phyloP scores from a whole-genome alignment of 352 stramenopile species.

The Phytophthora syringae region DNA sequence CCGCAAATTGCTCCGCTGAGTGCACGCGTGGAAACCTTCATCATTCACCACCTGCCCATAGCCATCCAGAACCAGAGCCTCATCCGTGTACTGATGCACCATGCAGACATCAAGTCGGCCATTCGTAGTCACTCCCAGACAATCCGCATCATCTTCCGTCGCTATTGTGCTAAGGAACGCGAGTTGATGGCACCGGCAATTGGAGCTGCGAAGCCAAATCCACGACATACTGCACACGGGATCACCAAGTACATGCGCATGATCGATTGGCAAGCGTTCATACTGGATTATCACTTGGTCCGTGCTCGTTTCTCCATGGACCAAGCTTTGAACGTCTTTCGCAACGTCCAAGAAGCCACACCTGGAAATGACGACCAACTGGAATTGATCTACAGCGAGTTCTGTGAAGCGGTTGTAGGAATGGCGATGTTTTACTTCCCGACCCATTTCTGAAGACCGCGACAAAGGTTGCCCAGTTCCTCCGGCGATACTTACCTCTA shows the following conservation, averaged over 20 bases:
- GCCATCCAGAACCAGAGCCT: constrained; percentile 60
- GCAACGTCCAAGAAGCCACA: constrained; percentile 65
- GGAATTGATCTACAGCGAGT: constrained; percentile 80
- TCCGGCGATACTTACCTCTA: constrained; percentile 70
- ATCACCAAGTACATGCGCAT: constrained; percentile 75
- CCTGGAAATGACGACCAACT: constrained; percentile 44
- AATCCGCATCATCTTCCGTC: constrained; percentile 75
- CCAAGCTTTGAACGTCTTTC: constrained; percentile 61
- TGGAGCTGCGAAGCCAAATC: constrained; percentile 24
- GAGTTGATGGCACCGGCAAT: constrained; percentile 34
- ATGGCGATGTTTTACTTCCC: constrained; percentile 65
- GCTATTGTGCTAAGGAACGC: constrained; percentile 74
- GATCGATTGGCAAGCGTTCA: constrained; percentile 71
- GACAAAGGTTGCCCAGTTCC: constrained; percentile 70
- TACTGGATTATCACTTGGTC: constrained; percentile 74
- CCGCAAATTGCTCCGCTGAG: constrained; percentile 56
- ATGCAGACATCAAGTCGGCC: constrained; percentile 55
- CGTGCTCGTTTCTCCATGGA: constrained; percentile 67
- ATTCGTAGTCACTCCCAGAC: constrained; percentile 63
- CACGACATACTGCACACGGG: constrained; percentile 35
- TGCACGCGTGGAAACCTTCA: constrained; percentile 68
- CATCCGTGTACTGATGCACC: constrained; percentile 63
- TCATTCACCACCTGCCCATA: constrained; percentile 54
- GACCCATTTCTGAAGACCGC: constrained; percentile 66
- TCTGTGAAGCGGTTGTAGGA: constrained; percentile 70